A percentile compares a stretch with the other conserved stretches of the same genome.
Evolutionary conservation across 306 rosid species (phyloP).

Genomic region (Pyrus communis): DNA sequence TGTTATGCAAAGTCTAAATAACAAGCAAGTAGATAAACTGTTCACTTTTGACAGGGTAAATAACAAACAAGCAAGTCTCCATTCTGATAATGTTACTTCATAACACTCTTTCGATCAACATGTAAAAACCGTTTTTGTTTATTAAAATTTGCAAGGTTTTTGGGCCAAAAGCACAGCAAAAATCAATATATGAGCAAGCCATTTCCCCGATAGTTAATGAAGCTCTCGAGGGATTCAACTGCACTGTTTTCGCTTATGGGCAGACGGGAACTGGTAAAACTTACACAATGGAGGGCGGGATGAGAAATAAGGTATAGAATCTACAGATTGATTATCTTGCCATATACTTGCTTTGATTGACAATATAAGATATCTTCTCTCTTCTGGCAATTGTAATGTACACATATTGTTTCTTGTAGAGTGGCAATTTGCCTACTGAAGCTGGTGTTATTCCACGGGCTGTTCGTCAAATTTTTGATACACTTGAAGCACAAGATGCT

Average conservation of each 20-base stretch:
- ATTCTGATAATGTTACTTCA: background rate
- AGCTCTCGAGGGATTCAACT: slow-evolving; percentile 93
- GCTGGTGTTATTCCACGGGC: slow-evolving; percentile 98
- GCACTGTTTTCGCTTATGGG: slow-evolving; percentile 95
- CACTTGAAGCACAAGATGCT: slow-evolving; percentile 75
- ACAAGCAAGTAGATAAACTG: slow-evolving; percentile 75
- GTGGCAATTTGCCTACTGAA: slow-evolving; percentile 79
- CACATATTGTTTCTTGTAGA: slow-evolving; percentile 22
- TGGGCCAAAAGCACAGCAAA: slow-evolving; percentile 90
- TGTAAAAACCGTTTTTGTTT: background rate
- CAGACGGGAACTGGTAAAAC: slow-evolving; percentile 99
- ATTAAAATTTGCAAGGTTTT: slow-evolving; percentile 49
- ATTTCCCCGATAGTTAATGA: slow-evolving; percentile 84
- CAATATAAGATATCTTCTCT: background rate
- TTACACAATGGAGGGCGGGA: slow-evolving; percentile 98
- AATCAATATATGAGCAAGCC: slow-evolving; percentile 89
- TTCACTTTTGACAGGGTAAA: slow-evolving; percentile 87
- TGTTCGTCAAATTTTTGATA: slow-evolving; percentile 85
- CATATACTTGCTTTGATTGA: background rate
- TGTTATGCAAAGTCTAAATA: slow-evolving; percentile 69
- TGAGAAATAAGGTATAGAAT: slow-evolving; percentile 83
- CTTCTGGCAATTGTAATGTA: background rate
- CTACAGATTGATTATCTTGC: slow-evolving; percentile 23
- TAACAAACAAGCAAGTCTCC: background rate
- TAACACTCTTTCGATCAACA: background rate